Percentiles rank a stretch among this genome's conserved stretches.
Conservation (phyloP, 352 stramenopile species). For the Phytophthora brassicae region DNA sequence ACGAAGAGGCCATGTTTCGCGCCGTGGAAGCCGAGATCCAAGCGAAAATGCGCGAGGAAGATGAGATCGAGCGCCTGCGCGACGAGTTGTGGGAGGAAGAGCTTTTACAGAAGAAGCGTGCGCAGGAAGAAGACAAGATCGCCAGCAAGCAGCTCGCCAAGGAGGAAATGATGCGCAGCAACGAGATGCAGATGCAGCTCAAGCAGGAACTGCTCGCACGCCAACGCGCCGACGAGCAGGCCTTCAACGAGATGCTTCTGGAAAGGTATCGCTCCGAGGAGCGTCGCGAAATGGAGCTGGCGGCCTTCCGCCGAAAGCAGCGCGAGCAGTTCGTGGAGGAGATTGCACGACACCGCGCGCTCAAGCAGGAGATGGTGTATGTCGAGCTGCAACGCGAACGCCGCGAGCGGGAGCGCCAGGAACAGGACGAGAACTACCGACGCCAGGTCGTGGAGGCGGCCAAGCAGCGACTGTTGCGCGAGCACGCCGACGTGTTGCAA, state of each 20-base stretch:
- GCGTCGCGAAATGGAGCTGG: conserved; percentile 64
- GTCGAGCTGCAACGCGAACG: conserved; percentile 77
- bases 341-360: conserved; percentile 49
- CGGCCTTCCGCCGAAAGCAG: conserved; percentile 57
- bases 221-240: conserved; percentile 64
- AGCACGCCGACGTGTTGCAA: conserved; percentile 83
- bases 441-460: conserved; percentile 85
- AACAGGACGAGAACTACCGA: conserved; percentile 79
- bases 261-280: conserved; percentile 66
- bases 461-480: conserved; percentile 77
- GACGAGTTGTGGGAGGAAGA: conserved; percentile 94
- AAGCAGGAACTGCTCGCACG: conserved; percentile 57
- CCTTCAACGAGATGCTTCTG: conserved; percentile 71
- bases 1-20: conserved; percentile 70
- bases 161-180: conserved; percentile 87
- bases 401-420: conserved; percentile 61
- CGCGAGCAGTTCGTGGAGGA: conserved; percentile 70
- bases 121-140: conserved; percentile 73
- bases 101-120: conserved; percentile 68
- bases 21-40: conserved; percentile 87
- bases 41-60: conserved; percentile 74
- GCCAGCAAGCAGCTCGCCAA: conserved; percentile 67
- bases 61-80: conserved; percentile 86
- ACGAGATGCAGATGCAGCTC: conserved; percentile 64
- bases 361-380: conserved; percentile 78